Evolutionary conservation across 805 yeast species (phyloP), one percentile per base, ranked within the genome.

Genomic region (Metschnikowia drakensbergensis): DNA sequence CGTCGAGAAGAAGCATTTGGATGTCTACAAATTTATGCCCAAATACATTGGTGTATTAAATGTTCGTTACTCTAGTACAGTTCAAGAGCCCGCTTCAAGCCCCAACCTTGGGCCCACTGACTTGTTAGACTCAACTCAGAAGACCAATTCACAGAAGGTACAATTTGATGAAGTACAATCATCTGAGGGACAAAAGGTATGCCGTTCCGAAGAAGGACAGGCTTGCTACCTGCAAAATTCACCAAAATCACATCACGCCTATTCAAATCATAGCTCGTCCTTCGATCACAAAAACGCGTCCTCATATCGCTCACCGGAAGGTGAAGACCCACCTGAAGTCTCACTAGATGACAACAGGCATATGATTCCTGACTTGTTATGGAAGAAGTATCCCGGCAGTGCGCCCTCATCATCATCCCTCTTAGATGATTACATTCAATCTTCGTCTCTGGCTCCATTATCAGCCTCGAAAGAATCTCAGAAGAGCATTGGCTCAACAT

Each of bases 11-110:
- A 72, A 76, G 17, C 96, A 89, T 65, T 83, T 85, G 23, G 91
- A 84, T 44, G 71, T 94, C 36, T 73, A 90, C 49, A 75, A 76
- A 54, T 94, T 87, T 66, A 86, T 94, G 96, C 99, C 99, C 2
- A 80, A 81, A 54, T 94, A 94, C 65, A 88, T 92, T 47, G 99
- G 99, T 5, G 97, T 92, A 1, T 71, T 92, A 48, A 92, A 92
- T 64, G 98, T 92, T 4, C 77, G 98, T 49, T 92, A 90, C 62
- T 74, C 80, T 47, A 77, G 82, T 52, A 65, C 76, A 33, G 62
- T 72, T 7, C 62, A 62, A 26, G 74, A 69, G 46, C 66, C 59
- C 13, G 47, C 49, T n/a, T 39, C 46, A 13, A 48, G 51, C 27
- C 53, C 58, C 3, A 42, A 36, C 11, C 31, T 52, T 22, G 53